Conservation (phyloP, 768 basidiomycete species). For the Hygrocybe coccinea region DNA sequence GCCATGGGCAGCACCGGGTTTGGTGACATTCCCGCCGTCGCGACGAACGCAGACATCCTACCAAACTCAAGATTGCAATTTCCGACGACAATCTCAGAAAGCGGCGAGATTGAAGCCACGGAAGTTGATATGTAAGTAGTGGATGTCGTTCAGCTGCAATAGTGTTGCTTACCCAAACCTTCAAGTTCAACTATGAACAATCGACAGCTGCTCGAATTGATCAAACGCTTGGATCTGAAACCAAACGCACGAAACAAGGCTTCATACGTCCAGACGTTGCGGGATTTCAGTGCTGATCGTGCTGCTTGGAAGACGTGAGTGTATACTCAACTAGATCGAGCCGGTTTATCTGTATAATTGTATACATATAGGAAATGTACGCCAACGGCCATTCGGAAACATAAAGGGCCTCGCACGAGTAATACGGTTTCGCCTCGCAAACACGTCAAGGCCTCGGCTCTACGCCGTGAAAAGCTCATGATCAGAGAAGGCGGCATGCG, state of each 20-base stretch:
- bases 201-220: not conserved
- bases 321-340: not conserved
- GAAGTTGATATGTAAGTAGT: not conserved
- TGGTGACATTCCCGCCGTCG: too few relatives aligned
- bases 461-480: not conserved
- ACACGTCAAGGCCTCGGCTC: not conserved
- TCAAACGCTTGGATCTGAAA: not conserved
- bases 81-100: not conserved
- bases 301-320: not conserved
- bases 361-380: not conserved
- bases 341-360: not conserved
- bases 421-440: not conserved
- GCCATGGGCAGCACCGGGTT: too few relatives aligned
- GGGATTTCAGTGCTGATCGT: not conserved
- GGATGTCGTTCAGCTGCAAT: not conserved
- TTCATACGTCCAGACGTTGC: not conserved
- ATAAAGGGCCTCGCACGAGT: not conserved
- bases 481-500: not conserved
- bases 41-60: too few relatives aligned
- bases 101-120: not conserved
- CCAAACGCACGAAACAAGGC: not conserved
- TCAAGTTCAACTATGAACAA: not conserved
- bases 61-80: too few relatives aligned
- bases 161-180: not conserved
- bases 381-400: not conserved